A percentile compares a stretch with the other conserved stretches of the same genome.
Conservation (phyloP, 345 rosid genomes). For the Syzygium aqueum region DNA sequence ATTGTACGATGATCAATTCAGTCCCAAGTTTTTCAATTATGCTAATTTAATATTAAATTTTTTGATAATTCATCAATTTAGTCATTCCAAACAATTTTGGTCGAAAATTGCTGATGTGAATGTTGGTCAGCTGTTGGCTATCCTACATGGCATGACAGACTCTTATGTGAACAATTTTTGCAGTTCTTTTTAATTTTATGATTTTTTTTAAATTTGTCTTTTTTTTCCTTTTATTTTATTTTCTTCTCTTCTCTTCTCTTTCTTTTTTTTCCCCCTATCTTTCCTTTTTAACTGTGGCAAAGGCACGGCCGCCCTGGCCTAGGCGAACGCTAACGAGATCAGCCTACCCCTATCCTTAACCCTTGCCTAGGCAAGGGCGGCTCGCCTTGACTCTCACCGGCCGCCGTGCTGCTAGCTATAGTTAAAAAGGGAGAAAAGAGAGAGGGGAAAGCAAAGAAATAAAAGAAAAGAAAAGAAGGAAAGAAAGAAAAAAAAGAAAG, state of each 20-base stretch:
- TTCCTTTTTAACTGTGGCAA: not conserved
- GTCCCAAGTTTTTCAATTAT: no score
- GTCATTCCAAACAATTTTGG: accelerated
- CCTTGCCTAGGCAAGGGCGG: not conserved
- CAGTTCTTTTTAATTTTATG: not conserved
- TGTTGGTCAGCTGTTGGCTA: not conserved
- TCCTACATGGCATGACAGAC: accelerated
- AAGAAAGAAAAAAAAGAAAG: no score
- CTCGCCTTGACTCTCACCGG: not conserved
- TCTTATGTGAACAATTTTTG: not conserved
- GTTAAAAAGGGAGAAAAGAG: not conserved
- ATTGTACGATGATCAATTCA: accelerated
- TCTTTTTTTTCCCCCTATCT: accelerated
- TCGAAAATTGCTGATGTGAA: accelerated
- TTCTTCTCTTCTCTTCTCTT: no score
- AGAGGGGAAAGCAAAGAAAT: not conserved
- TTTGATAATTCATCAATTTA: no score
- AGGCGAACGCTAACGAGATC: not conserved
- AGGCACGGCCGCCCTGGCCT: not conserved
- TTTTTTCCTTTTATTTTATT: no score
- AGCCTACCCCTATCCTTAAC: not conserved
- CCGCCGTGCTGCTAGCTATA: accelerated
- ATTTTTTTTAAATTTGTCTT: no score
- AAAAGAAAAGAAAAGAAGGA: not conserved
- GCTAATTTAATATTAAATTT: no score